A percentile compares a stretch with the other conserved stretches of the same genome.
These are phyloP conservation scores for Candida glaebosa DNA, from an alignment of 805 yeast species.

Conservation along the genomic window DNA sequence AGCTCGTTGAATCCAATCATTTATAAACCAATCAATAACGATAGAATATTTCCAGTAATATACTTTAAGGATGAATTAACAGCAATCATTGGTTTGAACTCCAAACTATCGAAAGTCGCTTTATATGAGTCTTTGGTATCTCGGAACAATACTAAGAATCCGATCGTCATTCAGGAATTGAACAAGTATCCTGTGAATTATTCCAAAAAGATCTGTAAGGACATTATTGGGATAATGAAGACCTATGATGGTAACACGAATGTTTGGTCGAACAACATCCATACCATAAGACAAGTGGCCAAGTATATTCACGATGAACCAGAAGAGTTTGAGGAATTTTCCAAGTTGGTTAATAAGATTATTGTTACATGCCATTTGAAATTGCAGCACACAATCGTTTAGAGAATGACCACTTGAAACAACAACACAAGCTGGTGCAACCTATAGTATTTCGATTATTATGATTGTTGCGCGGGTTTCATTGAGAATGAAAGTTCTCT, in stretches of 20 bases:
- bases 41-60: conserved; percentile 27
- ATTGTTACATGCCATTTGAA: conserved; percentile 3
- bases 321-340: conserved; percentile 16
- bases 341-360: conserved; percentile 17
- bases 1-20: conserved; percentile 28
- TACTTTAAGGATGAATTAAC: conserved; percentile 34
- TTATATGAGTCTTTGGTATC: conserved; percentile 26
- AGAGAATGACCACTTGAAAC: not conserved
- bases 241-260: conserved; percentile 31
- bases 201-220: conserved; percentile 26
- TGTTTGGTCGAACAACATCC: conserved; percentile 36
- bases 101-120: conserved; percentile 26
- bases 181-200: conserved; percentile 23
- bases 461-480: too few relatives aligned
- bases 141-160: conserved; percentile 13
- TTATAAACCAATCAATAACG: conserved; percentile 21
- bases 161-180: conserved; percentile 17
- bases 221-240: conserved; percentile 35
- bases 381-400: conserved; percentile 2
- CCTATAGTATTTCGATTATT: too few relatives aligned
- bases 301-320: conserved; percentile 21
- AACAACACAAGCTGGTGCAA: not conserved
- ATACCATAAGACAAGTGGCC: conserved; percentile 27
- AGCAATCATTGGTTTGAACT: conserved; percentile 29
- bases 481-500: too few relatives aligned